Conservation (phyloP, 2,329 filamentous ascomycete genomes). For the Calonectria hongkongensis region DNA sequence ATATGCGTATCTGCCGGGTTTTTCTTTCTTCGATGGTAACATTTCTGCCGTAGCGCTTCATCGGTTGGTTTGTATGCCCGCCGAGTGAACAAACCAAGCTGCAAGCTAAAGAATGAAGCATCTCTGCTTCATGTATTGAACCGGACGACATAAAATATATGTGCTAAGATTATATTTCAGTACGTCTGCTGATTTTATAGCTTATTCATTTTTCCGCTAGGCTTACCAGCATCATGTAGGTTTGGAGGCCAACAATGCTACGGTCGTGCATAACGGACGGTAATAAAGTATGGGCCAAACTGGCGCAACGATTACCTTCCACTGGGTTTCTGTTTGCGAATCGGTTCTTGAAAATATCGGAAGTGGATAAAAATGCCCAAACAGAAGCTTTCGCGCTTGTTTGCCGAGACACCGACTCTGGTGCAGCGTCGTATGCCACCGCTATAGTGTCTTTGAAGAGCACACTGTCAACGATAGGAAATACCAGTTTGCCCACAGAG, state of each 20-base stretch:
- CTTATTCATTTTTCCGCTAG: not conserved
- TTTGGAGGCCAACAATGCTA: constrained; percentile 66
- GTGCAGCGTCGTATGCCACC: constrained; percentile 63
- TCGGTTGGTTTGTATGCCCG: constrained; percentile 60
- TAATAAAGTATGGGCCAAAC: constrained; percentile 65
- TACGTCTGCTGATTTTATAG: not conserved
- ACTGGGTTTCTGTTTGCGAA: constrained; percentile 48
- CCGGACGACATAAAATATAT: constrained; percentile 67
- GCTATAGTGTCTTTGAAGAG: constrained; percentile 68
- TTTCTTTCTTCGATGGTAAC: constrained; percentile 53
- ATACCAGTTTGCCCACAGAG: constrained; percentile 57
- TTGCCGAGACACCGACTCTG: constrained; percentile 44
- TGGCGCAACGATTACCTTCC: constrained; percentile 63
- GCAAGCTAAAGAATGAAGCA: constrained; percentile 66
- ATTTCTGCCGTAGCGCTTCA: constrained; percentile 31
- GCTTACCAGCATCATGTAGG: constrained; percentile 69
- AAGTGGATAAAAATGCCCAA: constrained; percentile 67
- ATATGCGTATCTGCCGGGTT: constrained; percentile 59
- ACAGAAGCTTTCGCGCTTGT: constrained; percentile 67
- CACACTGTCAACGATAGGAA: constrained; percentile 68
- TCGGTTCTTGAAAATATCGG: constrained; percentile 48
- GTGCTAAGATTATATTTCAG: constrained; percentile 52
- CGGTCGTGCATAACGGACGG: constrained; percentile 65
- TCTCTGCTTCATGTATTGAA: constrained; percentile 65
- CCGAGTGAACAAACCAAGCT: constrained; percentile 70